Percentiles rank a stretch among this genome's conserved stretches.
phyloP scores from a whole-genome alignment of 164 flowering plant species.

The Stephania cephalantha region DNA sequence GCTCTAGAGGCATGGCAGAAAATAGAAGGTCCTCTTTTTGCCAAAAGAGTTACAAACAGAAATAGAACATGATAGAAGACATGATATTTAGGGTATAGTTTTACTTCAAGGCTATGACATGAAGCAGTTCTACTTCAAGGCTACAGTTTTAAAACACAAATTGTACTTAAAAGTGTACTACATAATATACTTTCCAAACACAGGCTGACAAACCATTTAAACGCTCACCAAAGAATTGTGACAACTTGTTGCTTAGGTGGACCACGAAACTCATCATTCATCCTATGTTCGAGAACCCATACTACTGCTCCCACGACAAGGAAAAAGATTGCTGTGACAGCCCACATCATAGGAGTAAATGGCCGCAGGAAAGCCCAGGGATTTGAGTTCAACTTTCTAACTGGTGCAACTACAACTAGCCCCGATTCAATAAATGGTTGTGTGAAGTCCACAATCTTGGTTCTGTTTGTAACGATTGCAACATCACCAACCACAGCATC shows the following conservation, averaged over 20 bases:
- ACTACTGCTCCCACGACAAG: slow-evolving; percentile 37
- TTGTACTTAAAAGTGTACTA: not conserved
- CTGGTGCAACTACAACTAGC: slow-evolving; percentile 75
- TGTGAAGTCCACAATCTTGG: slow-evolving; percentile 72
- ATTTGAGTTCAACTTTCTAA: slow-evolving; percentile 36
- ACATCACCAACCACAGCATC: slow-evolving; percentile 85
- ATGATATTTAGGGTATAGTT: not conserved
- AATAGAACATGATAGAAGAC: not conserved
- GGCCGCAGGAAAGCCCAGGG: slow-evolving; percentile 80
- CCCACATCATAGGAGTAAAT: slow-evolving; percentile 63
- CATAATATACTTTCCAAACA: not conserved
- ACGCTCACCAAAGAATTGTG: slow-evolving; percentile 30
- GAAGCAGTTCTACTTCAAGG: not conserved
- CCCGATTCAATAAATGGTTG: slow-evolving; percentile 81
- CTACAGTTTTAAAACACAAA: not conserved
- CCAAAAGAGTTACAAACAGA: not conserved
- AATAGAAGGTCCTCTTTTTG: not conserved
- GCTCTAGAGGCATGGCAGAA: no score
- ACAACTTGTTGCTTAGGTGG: slow-evolving; percentile 29
- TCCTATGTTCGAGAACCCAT: slow-evolving; percentile 37
- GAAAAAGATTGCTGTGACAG: slow-evolving; percentile 53
- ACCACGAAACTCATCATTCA: slow-evolving; percentile 37
- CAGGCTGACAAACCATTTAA: not conserved
- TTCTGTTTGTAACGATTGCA: slow-evolving; percentile 59
- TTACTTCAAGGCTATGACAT: not conserved